Evolutionary conservation across 129 eudicot species (phyloP).

Genomic region (Helichrysum umbraculigerum): DNA sequence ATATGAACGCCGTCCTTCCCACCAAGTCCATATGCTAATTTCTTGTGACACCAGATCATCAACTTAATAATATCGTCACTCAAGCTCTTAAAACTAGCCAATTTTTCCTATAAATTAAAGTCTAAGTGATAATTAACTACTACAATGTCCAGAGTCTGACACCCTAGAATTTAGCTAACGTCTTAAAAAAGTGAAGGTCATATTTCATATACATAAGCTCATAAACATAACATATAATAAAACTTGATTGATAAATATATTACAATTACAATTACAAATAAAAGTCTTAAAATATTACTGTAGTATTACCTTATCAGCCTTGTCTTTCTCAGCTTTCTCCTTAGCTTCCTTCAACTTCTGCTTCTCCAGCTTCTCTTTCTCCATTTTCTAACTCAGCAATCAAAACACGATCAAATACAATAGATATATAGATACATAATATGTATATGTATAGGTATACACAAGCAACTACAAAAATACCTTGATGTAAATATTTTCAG

Average conservation of each 20-base stretch:
- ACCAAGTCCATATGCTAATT: background rate
- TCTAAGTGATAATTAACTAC: background rate
- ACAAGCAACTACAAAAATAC: conserved; percentile 20
- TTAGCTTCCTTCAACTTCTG: conserved; percentile 59
- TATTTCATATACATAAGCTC: background rate
- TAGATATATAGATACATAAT: background rate
- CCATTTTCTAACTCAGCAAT: conserved; percentile 51
- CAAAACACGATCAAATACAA: background rate
- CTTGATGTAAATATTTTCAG: conserved; percentile 69
- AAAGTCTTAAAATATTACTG: background rate
- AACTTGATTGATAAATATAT: background rate
- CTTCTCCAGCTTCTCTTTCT: conserved; percentile 77
- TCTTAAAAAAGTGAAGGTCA: background rate
- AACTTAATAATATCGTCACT: background rate
- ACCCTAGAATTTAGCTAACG: background rate
- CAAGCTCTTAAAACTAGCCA: background rate
- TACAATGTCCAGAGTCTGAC: no score
- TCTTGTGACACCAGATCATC: conserved; percentile 7
- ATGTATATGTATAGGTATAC: background rate
- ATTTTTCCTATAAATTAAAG: background rate
- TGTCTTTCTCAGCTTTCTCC: conserved; percentile 74
- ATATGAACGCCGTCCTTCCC: no score
- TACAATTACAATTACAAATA: background rate
- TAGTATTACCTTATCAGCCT: conserved; percentile 58
- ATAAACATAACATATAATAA: background rate